phyloP scores from a whole-genome alignment of 2,329 filamentous ascomycete genomes.

The Furcasterigmium sp. region DNA sequence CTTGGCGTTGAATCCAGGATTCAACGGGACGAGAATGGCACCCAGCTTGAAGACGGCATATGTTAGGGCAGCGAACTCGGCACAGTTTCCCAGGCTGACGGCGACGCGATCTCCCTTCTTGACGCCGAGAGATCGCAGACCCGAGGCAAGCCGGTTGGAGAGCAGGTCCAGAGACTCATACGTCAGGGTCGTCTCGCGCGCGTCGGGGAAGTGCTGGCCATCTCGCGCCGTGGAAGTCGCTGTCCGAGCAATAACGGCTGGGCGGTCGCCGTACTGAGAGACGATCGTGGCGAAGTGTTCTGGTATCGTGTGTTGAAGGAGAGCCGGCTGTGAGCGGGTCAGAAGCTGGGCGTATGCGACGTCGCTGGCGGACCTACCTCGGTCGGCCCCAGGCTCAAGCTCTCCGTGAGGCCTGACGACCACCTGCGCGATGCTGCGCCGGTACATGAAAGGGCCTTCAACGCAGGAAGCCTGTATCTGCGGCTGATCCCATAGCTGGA shows the following conservation, averaged over 20 bases:
- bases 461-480: no score
- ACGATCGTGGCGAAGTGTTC: slow-evolving; percentile 67
- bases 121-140: slow-evolving; percentile 66
- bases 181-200: slow-evolving; percentile 61
- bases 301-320: slow-evolving; percentile 65
- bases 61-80: slow-evolving; percentile 77
- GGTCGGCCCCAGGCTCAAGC: slow-evolving; percentile 4
- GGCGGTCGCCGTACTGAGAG: slow-evolving; percentile 56
- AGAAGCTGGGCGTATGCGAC: not conserved
- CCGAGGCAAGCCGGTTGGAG: slow-evolving; percentile 71
- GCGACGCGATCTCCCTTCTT: slow-evolving; percentile 79
- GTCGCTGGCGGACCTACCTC: slow-evolving; percentile 2
- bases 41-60: slow-evolving; percentile 93
- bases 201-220: slow-evolving; percentile 41
- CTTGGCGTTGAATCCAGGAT: slow-evolving; percentile 76
- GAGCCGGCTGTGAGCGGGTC: slow-evolving; percentile 46
- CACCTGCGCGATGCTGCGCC: not conserved
- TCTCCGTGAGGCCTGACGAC: not conserved
- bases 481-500: no score
- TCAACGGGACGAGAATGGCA: slow-evolving; percentile 88
- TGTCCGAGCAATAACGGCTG: slow-evolving; percentile 49
- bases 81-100: slow-evolving; percentile 78
- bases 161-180: slow-evolving; percentile 70
- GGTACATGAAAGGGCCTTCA: no score
- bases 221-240: slow-evolving; percentile 24